Evolutionary conservation across 495 filamentous ascomycete genomes (phyloP), one percentile per base, ranked within the genome.

Genomic region (Xylaria intraflava): DNA sequence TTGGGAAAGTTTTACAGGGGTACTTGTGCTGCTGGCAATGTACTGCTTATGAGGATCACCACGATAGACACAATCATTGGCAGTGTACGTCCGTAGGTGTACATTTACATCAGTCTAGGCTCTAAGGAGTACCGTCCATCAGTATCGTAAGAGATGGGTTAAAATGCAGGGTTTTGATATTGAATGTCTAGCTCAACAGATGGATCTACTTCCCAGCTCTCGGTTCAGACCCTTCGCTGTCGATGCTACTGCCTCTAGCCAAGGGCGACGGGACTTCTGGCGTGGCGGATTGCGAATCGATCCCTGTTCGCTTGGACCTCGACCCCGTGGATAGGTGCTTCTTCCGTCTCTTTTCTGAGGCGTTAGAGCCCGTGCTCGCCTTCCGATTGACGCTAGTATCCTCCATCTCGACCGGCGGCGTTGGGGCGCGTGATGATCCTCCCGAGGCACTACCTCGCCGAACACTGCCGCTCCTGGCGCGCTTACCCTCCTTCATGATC

Each of bases 191-290:
- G 17, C 12, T 17, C 16, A 10, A 19, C n/a, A 24, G 7, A 14
- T 29, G n/a, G n/a, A 3, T 48, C 17, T 38, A 43, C 26, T 49
- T 48, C 24, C n/a, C 36, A 8, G 22, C 20, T 22, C 4, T 7
- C 36, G 16, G 8, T 20, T 40, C 40, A 26, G 59, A 58, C 0
- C 57, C 59, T 2, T 58, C 53, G 48, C 58, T 66, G 31, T 65
- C 61, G 39, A 70, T 45, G 51, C 71, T 79, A 55, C 72, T 77
- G 48, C 77, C 70, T 47, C 66, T 70, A 17, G 71, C 73, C 55
- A 81, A 60, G 16, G 77, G 78, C 17, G 75, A 78, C 6, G 70
- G 69, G 4, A 68, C 66, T 46, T 80, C 77, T 10, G 78, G 78
- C 24, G 77, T 78, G 8, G 74, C 71, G 41, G 74, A 77, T 51